These are phyloP conservation scores for Amanita jacksonii DNA, from an alignment of 768 basidiomycete genomes.

Conservation along the genomic window DNA sequence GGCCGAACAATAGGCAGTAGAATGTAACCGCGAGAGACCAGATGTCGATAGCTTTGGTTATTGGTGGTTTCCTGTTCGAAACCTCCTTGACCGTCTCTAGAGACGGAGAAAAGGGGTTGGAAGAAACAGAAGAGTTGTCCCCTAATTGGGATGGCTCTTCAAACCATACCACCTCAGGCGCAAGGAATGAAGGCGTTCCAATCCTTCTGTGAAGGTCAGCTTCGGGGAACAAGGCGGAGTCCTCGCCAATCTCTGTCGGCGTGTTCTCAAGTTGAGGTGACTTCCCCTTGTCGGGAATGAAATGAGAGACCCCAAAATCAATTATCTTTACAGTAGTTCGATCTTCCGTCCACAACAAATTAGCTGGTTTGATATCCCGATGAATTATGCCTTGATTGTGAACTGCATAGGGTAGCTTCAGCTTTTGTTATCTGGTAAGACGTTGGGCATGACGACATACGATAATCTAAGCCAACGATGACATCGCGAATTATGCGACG, in stretches of 20 bases:
- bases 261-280: background rate
- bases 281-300: constrained; percentile 5
- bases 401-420: constrained; percentile 18
- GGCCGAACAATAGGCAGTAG: constrained; percentile 38
- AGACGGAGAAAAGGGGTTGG: constrained; percentile 13
- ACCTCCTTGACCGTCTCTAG: constrained; percentile 12
- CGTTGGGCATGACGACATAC: constrained; percentile 17
- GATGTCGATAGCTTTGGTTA: constrained; percentile 37
- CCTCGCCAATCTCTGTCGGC: constrained; percentile 13
- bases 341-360: constrained; percentile 53
- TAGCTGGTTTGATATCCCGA: constrained; percentile 87
- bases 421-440: background rate
- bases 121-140: constrained; percentile 14
- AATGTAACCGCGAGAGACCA: constrained; percentile 40
- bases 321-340: constrained; percentile 72
- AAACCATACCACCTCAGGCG: constrained; percentile 36
- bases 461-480: constrained; percentile 32
- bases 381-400: constrained; percentile 58
- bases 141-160: constrained; percentile 16
- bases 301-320: constrained; percentile 65
- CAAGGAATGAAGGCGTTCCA: constrained; percentile 36
- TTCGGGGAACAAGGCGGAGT: constrained; percentile 25
- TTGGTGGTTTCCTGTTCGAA: constrained; percentile 24
- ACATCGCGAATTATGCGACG: constrained; percentile 33
- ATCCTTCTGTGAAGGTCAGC: constrained; percentile 29